Evolutionary conservation across 148 eudicot species (phyloP), one percentile per base, ranked within the genome.

Genomic region (Camellia sinensis): DNA sequence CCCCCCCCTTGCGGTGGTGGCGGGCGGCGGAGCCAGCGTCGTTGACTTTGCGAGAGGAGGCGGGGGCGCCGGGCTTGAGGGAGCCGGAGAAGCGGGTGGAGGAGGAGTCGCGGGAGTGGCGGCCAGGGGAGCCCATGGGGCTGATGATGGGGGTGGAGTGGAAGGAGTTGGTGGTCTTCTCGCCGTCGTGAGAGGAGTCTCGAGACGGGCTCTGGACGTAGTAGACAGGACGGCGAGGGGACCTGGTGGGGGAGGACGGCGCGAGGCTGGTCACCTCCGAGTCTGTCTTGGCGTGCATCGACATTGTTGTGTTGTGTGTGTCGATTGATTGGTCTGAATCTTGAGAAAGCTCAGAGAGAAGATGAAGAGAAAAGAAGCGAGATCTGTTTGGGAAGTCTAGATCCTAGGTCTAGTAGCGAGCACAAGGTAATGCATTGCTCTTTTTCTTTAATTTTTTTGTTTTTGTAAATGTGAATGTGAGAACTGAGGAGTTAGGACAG

Each of bases 191-290:
- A 3, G 98, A 92, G 5, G 98, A 92, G 77, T 94, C 94, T 7
- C 97, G 79, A 19, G 98, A 92, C 17, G 98, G 98, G 65, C 94
- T 90, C 81, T 95, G 98, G 9, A 95, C 98, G 90, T 93, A 95
- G 88, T 95, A 95, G 4, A 85, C 93, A 8, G 86, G 86, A 45
- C 89, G 86, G 8, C 88, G 74, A 2, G 93, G 91, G 3, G 93
- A 89, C 19, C 88, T 65, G 2, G 88, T 87, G 6, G 97, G 95
- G 12, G 98, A 90, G 6, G 98, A 95, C 1, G 89, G 87, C 0
- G 90, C 89, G 4, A 88, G 61, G 88, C 96, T 91, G 14, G 95
- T 91, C 59, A 50, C 92, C 60, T 95, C 97, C 4, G 98, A 95
- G 76, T 95, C 97, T 18, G 97, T 91, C 67, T 95, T 95, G 7